Evolutionary conservation across 768 basidiomycete species (phyloP), one percentile per base, ranked within the genome.

Genomic region (Lepiota venenata): DNA sequence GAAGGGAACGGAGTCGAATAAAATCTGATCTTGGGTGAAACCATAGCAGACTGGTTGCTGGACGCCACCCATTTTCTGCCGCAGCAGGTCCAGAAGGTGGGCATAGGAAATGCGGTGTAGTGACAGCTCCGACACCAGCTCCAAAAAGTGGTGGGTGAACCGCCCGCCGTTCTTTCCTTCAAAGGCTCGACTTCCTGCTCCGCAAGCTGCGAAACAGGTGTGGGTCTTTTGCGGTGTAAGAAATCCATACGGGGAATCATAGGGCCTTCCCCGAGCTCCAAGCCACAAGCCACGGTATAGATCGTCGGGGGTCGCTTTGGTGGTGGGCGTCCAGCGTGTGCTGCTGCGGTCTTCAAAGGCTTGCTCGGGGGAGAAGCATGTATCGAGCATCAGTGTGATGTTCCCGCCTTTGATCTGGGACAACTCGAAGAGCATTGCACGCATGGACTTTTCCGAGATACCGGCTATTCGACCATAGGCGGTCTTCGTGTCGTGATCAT

Each of bases 371-470:
- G 79, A 74, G 68, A 87, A 86, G 60, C 82, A 87, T 59, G 80
- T 77, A 65, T 88, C 86, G 20, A 87, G 70, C 52, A 88, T 74
- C 53, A 88, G 65, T 1, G 85, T 84, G 65, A 88, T 81, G 56
- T 88, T 88, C 64, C 87, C 73, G 27, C 86, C 86, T 60, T 87
- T 88, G 42, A 68, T 69, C 21, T 68, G 66, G 15, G 74, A 69
- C 38, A 88, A 76, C 49, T 85, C 81, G 49, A 62, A 60, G n/a
- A 88, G 66, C 74, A 88, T 78, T 37, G 84, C 77, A 39, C 75
- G 73, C 52, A 88, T 69, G 9, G 86, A 85, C 46, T 81, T 80
- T 67, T 87, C 85, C 42, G 84, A 84, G 56, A 88, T 84, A 21
- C 85, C 87, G 7, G 82, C 76, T 56, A 81, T 68, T 9, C 80